Base-by-base conservation (phyloP, 305 asterid species). In the Fraxinus albicans region DNA sequence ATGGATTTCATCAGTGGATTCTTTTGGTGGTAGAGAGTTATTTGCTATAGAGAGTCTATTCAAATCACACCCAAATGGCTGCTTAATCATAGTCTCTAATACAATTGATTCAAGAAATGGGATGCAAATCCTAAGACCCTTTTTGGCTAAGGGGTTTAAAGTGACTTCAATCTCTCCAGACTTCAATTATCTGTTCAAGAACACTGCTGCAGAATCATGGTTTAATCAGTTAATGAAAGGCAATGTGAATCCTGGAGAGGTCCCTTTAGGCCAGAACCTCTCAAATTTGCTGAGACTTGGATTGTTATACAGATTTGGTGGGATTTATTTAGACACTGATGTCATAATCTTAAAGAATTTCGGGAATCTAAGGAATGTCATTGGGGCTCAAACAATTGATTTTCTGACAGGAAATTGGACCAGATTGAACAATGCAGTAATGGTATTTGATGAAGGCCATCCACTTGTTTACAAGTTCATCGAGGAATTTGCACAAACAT, bases 371-470 rank as follows among this genome's bases (percentile, higher is more conserved):
- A 89, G 82, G 79, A 95, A 96, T 74, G 89, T 79, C 2, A 95
- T 96, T 34, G 99, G 98, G 15, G 98, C 98, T 60, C 98, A 95
- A 85, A 90, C 94, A 8, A 36, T 84, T 23, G 91, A 96, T 83
- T 82, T 17, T 15, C 86, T 78, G 10, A 91, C 99, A 1, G 83
- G 89, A 21, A 92, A 93, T 0, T 93, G 98, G 98, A 96, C 90
- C 85, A 89, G 99, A 73, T 79, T 96, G 87, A 94, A 96, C 23
- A 95, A 93, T 88, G 98, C 98, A 8, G 98, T 95, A 77, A 86
- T 96, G 97, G 83, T 92, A 60, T 96, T 96, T 75, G 96, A 96
- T 65, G 81, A 89, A 80, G 95, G 92, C 1, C 98, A 96, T 81
- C 98, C 95, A 3, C 74, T 96, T 81, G 87, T 96, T 50, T 90